Conservation (phyloP, 2,329 filamentous ascomycete genomes). For the Trichoderma sp. region DNA sequence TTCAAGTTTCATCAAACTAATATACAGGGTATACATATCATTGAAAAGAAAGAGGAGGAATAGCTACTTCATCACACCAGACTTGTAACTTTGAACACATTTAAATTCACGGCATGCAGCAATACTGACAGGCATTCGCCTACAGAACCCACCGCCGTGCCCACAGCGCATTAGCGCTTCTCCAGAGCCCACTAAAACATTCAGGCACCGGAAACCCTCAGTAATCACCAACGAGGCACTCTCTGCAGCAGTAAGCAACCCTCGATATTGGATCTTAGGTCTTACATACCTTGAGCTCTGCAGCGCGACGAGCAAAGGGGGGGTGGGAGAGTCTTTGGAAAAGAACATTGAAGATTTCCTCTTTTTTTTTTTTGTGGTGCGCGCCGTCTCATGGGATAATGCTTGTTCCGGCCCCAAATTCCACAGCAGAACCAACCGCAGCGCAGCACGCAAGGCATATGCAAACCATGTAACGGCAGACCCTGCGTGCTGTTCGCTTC, state of each 20-base stretch:
- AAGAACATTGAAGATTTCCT: background rate
- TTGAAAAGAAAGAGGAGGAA: background rate
- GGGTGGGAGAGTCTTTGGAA: rapidly evolving
- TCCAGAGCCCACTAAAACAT: background rate
- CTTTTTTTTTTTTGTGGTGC: background rate
- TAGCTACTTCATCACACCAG: background rate
- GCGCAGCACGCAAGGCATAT: background rate
- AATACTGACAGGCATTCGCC: background rate
- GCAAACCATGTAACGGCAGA: background rate
- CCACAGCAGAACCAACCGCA: background rate
- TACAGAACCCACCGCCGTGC: conserved; percentile 1
- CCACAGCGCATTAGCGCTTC: conserved; percentile 15
- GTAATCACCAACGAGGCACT: background rate
- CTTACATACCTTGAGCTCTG: background rate
- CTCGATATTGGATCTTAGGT: background rate
- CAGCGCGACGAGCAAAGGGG: background rate
- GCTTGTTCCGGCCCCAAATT: background rate
- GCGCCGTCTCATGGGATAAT: background rate
- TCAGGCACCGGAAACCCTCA: background rate
- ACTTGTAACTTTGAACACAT: too few relatives aligned
- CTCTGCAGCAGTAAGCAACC: background rate
- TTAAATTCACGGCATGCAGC: background rate
- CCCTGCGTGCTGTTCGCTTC: background rate
- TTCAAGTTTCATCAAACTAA: background rate
- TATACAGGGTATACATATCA: background rate